Conservation (phyloP, 106 monocot species). For the Apostasia shenzhenica region DNA sequence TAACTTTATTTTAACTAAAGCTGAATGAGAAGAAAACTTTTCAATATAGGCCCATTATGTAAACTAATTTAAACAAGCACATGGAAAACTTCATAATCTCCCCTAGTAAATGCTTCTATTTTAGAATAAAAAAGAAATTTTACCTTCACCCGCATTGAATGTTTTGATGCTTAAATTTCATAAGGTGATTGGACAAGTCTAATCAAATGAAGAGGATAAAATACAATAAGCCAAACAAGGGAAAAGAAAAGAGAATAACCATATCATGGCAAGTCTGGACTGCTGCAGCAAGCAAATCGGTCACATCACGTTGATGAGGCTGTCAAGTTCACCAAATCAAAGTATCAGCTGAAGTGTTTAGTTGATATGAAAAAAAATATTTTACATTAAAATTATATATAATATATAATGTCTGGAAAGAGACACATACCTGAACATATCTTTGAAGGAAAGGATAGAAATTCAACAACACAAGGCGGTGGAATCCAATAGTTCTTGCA, state of each 20-base stretch:
- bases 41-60: too few relatives aligned
- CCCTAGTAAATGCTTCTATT: too few relatives aligned
- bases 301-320: conserved; percentile 97
- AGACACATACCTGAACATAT: conserved; percentile 74
- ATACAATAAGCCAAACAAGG: neutral
- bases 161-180: too few relatives aligned
- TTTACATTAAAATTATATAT: too few relatives aligned
- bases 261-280: conserved; percentile 97
- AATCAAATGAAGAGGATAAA: neutral
- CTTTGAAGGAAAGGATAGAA: conserved; percentile 88
- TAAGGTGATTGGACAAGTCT: neutral
- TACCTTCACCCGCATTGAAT: too few relatives aligned
- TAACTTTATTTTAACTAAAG: too few relatives aligned
- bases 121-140: too few relatives aligned
- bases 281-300: conserved; percentile 82
- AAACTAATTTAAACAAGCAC: too few relatives aligned
- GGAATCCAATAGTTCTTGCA: conserved; percentile 79
- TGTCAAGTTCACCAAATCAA: conserved; percentile 23
- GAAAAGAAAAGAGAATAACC: conserved; percentile 23
- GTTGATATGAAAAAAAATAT: neutral
- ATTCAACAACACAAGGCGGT: conserved; percentile 67
- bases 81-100: too few relatives aligned
- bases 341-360: neutral
- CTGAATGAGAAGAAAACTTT: too few relatives aligned
- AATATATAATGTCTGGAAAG: neutral